These are phyloP conservation scores for Paracamarosporium sp. DNA, from an alignment of 2,329 filamentous ascomycete species.

Conservation along the genomic window DNA sequence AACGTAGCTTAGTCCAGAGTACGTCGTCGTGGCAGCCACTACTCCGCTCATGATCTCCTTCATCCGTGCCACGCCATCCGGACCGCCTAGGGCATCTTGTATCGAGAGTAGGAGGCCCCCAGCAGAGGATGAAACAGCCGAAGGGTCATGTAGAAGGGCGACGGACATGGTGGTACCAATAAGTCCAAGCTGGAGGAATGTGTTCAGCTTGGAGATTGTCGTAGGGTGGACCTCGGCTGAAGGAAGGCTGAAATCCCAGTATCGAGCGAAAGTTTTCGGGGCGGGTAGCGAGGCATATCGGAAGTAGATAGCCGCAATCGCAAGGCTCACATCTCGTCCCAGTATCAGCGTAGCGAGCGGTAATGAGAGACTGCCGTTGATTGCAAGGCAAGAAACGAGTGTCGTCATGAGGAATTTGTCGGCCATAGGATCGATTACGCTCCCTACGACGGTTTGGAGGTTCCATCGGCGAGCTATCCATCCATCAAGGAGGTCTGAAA, in stretches of 20 bases:
- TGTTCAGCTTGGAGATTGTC: constrained; percentile 87
- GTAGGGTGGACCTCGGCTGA: constrained; percentile 85
- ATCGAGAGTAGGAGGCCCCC: constrained; percentile 31
- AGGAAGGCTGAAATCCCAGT: constrained; percentile 97
- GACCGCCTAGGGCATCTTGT: constrained; percentile 36
- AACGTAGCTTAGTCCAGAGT: constrained; percentile 92
- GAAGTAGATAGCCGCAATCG: constrained; percentile 89
- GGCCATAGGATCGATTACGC: constrained; percentile 87
- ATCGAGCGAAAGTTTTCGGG: constrained; percentile 88
- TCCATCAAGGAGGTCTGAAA: constrained; percentile 92
- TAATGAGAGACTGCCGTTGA: constrained; percentile 81
- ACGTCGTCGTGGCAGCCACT: constrained; percentile 87
- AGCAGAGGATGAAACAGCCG: constrained; percentile 59
- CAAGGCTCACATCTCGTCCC: constrained; percentile 83
- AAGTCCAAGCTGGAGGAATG: constrained; percentile 85
- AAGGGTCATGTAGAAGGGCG: constrained; percentile 70
- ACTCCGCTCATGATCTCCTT: constrained; percentile 67
- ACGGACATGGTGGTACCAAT: constrained; percentile 84
- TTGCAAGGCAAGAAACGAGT: constrained; percentile 81
- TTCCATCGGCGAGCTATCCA: constrained; percentile 91
- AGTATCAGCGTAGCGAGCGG: constrained; percentile 92
- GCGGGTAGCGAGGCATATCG: constrained; percentile 92
- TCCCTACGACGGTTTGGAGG: constrained; percentile 90
- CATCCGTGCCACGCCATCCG: constrained; percentile 42
- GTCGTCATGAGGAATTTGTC: constrained; percentile 97